Evolutionary conservation across 2,329 filamentous ascomycete genomes (phyloP).

Genomic region (Aspergillus sp.): DNA sequence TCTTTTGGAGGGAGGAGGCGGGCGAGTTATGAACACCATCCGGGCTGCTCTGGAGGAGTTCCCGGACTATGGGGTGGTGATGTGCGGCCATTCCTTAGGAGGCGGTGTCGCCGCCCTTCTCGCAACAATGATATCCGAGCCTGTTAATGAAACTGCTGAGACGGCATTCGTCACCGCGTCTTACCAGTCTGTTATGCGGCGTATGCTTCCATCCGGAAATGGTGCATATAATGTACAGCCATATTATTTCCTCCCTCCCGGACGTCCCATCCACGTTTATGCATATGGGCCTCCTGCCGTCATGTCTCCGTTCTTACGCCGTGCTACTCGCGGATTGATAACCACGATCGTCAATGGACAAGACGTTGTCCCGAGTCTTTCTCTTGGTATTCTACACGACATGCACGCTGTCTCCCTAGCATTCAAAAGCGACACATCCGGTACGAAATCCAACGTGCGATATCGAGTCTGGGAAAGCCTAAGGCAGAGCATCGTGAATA

Average conservation of each 20-base stretch:
- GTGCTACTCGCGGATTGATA: conserved; percentile 65
- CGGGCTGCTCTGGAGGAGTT: conserved; percentile 60
- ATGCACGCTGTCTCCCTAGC: conserved; percentile 65
- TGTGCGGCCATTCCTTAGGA: conserved; percentile 63
- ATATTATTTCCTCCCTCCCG: conserved; percentile 52
- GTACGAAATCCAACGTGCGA: conserved; percentile 60
- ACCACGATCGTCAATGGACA: conserved; percentile 67
- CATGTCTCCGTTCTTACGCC: conserved; percentile 62
- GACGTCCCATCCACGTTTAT: conserved; percentile 69
- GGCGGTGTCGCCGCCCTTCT: conserved; percentile 64
- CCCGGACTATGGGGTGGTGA: conserved; percentile 61
- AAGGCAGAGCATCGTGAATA: conserved; percentile 54
- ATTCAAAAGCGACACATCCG: conserved; percentile 64
- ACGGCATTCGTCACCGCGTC: conserved; percentile 58
- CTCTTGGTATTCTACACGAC: conserved; percentile 66
- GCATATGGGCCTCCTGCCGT: conserved; percentile 69
- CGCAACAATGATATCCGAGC: conserved; percentile 64
- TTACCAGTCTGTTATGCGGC: conserved; percentile 27
- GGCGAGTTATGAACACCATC: conserved; percentile 59
- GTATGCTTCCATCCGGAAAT: conserved; percentile 30
- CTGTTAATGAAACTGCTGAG: conserved; percentile 42
- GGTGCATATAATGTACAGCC: conserved; percentile 12
- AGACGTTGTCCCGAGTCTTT: conserved; percentile 67
- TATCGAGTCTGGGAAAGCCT: conserved; percentile 60
- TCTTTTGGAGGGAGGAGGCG: conserved; percentile 61